phyloP scores from a whole-genome alignment of 2,329 filamentous ascomycete species.

The Cryphonectria naterciae region DNA sequence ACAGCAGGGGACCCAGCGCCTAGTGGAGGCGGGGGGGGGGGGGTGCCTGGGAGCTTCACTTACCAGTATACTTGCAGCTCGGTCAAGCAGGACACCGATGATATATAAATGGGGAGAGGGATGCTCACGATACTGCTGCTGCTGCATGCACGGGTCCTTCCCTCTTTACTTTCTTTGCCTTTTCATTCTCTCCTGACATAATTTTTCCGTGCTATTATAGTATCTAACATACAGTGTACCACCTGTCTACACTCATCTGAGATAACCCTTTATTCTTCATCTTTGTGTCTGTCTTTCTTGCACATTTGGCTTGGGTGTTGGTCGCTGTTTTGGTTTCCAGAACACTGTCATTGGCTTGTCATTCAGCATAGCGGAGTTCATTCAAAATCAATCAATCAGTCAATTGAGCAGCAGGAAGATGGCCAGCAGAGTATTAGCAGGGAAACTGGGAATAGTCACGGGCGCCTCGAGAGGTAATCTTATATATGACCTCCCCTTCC shows the following conservation, averaged over 20 bases:
- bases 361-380: neutral
- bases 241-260: neutral
- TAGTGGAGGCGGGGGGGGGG: neutral
- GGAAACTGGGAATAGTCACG: slow-evolving; percentile 32
- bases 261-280: neutral
- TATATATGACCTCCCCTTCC: neutral
- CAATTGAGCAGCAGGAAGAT: slow-evolving; percentile 12
- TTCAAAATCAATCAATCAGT: neutral
- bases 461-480: slow-evolving; percentile 70
- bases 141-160: slow-evolving; percentile 5
- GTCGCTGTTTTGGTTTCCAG: neutral
- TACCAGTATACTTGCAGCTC: slow-evolving; percentile 1
- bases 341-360: neutral
- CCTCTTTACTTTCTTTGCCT: neutral
- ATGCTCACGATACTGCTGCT: slow-evolving; percentile 18
- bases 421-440: slow-evolving; percentile 27
- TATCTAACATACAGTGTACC: neutral
- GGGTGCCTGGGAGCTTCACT: neutral
- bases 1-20: slow-evolving; percentile 18
- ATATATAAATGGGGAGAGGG: slow-evolving; percentile 6
- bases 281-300: no score
- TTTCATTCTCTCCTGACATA: neutral
- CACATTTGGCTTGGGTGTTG: neutral
- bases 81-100: slow-evolving; percentile 19
- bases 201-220: neutral